A percentile compares a stretch with the other conserved stretches of the same genome.
Conservation (phyloP, 495 filamentous ascomycete species). For the Penicillium arizonense region DNA sequence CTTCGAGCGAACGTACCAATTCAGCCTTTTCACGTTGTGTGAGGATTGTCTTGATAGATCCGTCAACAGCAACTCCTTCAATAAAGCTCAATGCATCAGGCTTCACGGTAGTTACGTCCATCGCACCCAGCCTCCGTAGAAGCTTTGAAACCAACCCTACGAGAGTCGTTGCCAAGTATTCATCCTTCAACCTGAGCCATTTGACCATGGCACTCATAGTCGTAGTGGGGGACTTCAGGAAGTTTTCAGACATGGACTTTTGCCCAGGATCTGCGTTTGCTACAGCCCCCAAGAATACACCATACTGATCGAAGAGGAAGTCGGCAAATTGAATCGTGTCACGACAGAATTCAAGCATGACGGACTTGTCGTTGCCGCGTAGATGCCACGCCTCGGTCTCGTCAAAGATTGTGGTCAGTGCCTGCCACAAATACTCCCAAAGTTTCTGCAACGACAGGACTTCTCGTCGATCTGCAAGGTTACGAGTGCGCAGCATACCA, state of each 20-base stretch:
- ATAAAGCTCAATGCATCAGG: constrained; percentile 59
- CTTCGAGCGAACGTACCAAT: constrained; percentile 73
- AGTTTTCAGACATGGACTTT: constrained; percentile 39
- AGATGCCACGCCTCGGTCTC: constrained; percentile 78
- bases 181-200: constrained; percentile 82
- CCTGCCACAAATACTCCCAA: constrained; percentile 81
- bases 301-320: constrained; percentile 77
- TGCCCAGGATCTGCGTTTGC: constrained; percentile 40
- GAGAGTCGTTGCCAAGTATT: constrained; percentile 72
- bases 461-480: constrained; percentile 57
- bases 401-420: constrained; percentile 75
- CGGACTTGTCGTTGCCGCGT: constrained; percentile 61
- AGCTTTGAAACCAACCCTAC: constrained; percentile 69
- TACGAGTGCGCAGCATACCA: constrained; percentile 71
- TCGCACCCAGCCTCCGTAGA: constrained; percentile 67
- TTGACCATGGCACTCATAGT: constrained; percentile 69
- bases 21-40: constrained; percentile 77
- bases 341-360: constrained; percentile 88
- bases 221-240: constrained; percentile 56
- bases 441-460: constrained; percentile 63
- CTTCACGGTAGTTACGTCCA: constrained; percentile 62
- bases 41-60: constrained; percentile 67
- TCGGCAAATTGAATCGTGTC: constrained; percentile 93
- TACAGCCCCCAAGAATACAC: constrained; percentile 69
- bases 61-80: constrained; percentile 57